phyloP scores from a whole-genome alignment of 2,329 filamentous ascomycete species.

The Westerdykella ornata region DNA sequence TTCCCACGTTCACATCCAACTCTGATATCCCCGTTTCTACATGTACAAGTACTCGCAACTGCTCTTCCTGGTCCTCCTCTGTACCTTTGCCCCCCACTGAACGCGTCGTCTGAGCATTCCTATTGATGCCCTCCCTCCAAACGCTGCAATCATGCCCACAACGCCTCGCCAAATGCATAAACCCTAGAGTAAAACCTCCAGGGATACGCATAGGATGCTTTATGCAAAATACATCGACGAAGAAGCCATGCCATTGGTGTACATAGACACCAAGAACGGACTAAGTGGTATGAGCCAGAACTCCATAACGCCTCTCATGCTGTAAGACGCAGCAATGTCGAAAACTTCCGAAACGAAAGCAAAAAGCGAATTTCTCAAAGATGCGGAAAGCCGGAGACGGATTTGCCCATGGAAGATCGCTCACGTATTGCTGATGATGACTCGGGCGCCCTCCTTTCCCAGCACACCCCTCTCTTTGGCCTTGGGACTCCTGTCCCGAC shows the following conservation, averaged over 20 bases:
- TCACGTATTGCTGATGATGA: constrained; percentile 43
- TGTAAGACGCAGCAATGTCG: constrained; percentile 16
- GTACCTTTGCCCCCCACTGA: too few relatives aligned
- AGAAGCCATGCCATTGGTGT: constrained; percentile 3
- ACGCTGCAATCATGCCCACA: too few relatives aligned
- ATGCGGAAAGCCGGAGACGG: constrained; percentile 6
- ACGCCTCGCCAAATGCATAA: too few relatives aligned
- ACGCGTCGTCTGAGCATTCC: too few relatives aligned
- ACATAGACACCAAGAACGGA: constrained; percentile 5
- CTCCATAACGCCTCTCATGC: constrained; percentile 22
- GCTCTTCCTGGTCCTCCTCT: too few relatives aligned
- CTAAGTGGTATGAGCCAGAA: constrained; percentile 18
- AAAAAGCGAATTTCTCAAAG: constrained; percentile 29
- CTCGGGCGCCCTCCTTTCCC: constrained; percentile 85
- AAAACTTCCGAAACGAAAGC: constrained; percentile 7
- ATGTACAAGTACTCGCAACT: too few relatives aligned
- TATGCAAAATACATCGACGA: constrained; percentile 7
- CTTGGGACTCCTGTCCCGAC: constrained; percentile 84
- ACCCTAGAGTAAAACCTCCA: too few relatives aligned
- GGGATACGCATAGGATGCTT: neutral
- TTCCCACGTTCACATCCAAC: too few relatives aligned
- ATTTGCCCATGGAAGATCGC: neutral
- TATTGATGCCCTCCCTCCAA: too few relatives aligned
- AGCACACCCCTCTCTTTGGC: constrained; percentile 88
- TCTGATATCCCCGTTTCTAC: too few relatives aligned